Base-by-base conservation (phyloP, 2,329 filamentous ascomycete species). In the Aspergillus felis region DNA sequence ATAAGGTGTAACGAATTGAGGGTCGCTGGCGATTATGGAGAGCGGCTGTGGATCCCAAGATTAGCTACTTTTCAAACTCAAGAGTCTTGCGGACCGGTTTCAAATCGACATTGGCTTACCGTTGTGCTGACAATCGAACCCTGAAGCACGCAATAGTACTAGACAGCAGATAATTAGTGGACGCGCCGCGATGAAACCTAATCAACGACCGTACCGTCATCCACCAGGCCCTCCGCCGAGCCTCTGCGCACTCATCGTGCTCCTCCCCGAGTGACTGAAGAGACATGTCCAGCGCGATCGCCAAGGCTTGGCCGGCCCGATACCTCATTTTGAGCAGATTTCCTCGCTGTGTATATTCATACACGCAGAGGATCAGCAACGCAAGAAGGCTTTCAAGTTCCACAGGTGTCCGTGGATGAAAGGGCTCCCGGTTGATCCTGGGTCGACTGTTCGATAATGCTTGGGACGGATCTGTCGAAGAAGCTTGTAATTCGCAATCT, bases 311-410 rank as follows among this genome's bases (percentile, higher is more conserved):
- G 8, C 76, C 69, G 3, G 77, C 74, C 53, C 77, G 74, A 58
- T 76, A 75, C 35, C 76, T 73, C 77, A 79, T 79, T 58, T 79
- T 79, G 7, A 73, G 64, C 22, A 79, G 63, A 56, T 79, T 79
- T 3, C 77, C 77, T 27, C 77, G 69, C 57, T 79, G 76, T 3
- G 72, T 67, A 61, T 79, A 79, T 58, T 79, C 77, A 55, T 79
- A 79, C 9, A 77, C 69, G 24, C 74, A 76, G n/a, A 79, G 69
- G 28, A 78, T 60, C 28, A 78, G 63, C 20, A 78, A 59, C 4
- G 77, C 73, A 25, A 79, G 64, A 32, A 79, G 66, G 42, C 67
- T 66, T 60, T 79, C 77, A 4, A 78, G 62, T 53, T 78, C 76
- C 32, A 75, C 69, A 1, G 77, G 76, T 1, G 72, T 68, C 20